These are phyloP conservation scores for Medicago lupulina DNA, from an alignment of 306 rosid genomes.

Conservation along the genomic window DNA sequence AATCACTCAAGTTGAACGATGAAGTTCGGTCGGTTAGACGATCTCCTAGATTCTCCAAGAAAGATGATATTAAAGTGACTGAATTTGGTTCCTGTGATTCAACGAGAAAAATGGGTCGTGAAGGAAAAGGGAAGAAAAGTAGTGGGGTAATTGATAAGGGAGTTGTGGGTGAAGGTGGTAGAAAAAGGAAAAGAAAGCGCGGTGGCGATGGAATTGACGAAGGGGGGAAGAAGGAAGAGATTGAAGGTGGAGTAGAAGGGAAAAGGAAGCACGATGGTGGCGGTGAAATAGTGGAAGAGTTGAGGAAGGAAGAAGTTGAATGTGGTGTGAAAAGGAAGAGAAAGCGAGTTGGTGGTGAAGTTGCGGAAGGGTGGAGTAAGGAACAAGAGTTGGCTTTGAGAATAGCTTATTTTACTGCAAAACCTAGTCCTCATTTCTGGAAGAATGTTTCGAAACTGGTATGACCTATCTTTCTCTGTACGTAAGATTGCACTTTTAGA, in stretches of 20 bases:
- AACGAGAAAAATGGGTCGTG: slow-evolving; percentile 3
- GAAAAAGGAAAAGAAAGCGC: slow-evolving; percentile 56
- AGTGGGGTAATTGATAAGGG: slow-evolving; percentile 15
- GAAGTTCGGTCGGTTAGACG: slow-evolving; percentile 39
- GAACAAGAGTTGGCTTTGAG: slow-evolving; percentile 76
- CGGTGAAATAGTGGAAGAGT: slow-evolving; percentile 41
- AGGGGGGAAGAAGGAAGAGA: slow-evolving; percentile 72
- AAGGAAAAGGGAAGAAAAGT: slow-evolving; percentile 10
- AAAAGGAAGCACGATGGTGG: slow-evolving; percentile 2
- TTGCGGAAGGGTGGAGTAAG: slow-evolving; percentile 67
- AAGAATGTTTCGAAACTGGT: slow-evolving; percentile 86
- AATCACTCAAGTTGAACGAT: slow-evolving; percentile 41
- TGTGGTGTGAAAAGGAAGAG: slow-evolving; percentile 47
- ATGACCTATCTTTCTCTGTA: not conserved
- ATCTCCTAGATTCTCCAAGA: slow-evolving; percentile 53
- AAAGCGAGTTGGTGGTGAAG: slow-evolving; percentile 49
- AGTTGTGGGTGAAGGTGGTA: slow-evolving; percentile 19
- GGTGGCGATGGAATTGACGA: slow-evolving; percentile 29
- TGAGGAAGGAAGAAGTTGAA: slow-evolving; percentile 56
- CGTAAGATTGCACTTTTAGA: not conserved
- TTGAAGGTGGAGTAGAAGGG: not conserved
- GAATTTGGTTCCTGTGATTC: not conserved
- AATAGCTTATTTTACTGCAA: slow-evolving; percentile 67
- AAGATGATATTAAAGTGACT: slow-evolving; percentile 27
- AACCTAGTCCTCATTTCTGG: slow-evolving; percentile 91